Base-by-base conservation (phyloP, 129 eudicot genomes). In the Escallonia herrerae region DNA sequence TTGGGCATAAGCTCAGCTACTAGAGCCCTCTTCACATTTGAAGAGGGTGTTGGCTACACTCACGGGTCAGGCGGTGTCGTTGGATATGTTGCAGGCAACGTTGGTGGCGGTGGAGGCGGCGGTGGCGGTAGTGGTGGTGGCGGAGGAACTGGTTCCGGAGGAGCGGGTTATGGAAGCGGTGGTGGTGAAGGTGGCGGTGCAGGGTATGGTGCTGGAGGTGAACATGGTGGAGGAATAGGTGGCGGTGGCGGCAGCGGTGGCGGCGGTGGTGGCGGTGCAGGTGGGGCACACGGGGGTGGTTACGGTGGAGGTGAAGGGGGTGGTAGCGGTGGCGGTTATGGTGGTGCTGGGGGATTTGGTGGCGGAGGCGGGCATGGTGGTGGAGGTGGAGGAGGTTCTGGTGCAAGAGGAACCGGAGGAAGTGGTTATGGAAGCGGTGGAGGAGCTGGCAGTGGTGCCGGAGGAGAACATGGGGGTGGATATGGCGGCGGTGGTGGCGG, bases 221-320 rank as follows among this genome's bases (percentile, higher is more conserved):
- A 60, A 40, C 74, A 57, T 37, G 69, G 79, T 8, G 70, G 65
- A 14, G 83, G 72, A 4, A 82, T 82, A 56, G 82, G 84, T 13
- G 82, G 79, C 5, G 84, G 81, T 15, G 63, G 76, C 4, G 84
- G 81, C 1, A 56, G 79, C 41, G 74, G 89, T 0, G 79, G 79
- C 4, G 90, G 83, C 0, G 64, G 83, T 11, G 80, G 80, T 0
- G 70, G 75, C 11, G 75, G 75, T n/a, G 81, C 73, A 7, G 87
- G 69, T 0, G 81, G 77, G 3, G 84, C 68, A 8, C 74, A 73
- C 51, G 88, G 77, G 37, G 82, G 87, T 5, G 87, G 83, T 39
- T 75, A 75, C 68, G 87, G 81, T 22, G 80, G 83, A n/a, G 89
- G 83, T 15, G 84, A 72, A 54, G 89, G 89, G n/a, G 77, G 47